Base-by-base conservation (phyloP, 2,329 filamentous ascomycete genomes). In the Chrysoporthe puriensis region DNA sequence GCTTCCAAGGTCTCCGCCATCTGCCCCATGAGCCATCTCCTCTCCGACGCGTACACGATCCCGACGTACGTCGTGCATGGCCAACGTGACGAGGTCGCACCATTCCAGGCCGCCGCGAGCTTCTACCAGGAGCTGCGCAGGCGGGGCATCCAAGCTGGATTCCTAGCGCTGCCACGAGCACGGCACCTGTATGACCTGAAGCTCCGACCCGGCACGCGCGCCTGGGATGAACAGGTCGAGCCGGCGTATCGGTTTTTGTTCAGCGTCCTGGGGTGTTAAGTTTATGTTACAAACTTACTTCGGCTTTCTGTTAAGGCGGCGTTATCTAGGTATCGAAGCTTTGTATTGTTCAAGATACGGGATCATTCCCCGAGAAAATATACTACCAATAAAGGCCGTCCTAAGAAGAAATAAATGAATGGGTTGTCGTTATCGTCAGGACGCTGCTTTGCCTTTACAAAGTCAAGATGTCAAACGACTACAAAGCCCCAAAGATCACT, bases 51-150 rank as follows among this genome's bases (percentile, higher is more conserved):
- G 5, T 78, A 76, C 58, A 46, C 43, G 1, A 26, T 62, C 1
- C 76, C 76, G 21, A 78, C 76, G 0, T 78, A 73, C 63, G 42
- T 78, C 34, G 69, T 77, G 11, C 74, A 76, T 60, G 72, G 72
- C 9, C 74, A 71, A 0, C 66, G 61, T 2, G 75, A 77, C 26
- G 74, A 77, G 59, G 67, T 76, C 3, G 52, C 52, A 5, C 52
- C 26, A 7, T 56, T 56, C 16, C 26, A 26, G 26, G 26, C 26
- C 26, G 26, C 26, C 26, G 26, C 26, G 26, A 26, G 26, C 26
- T 26, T 26, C 26, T 26, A 26, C 2, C 26, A 26, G 26, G n/a
- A 56, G 26, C 3, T 56, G 52, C 9, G 52, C 26, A 56, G 14
- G 8, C 52, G 11, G 9, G 52, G 26, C 13, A 14, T 56, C n/a